Percentiles rank a stretch among this genome's conserved stretches.
Evolutionary conservation across 192 early-diverging fungal genomes (phyloP).

Genomic region (Backusella parvicylindrica): DNA sequence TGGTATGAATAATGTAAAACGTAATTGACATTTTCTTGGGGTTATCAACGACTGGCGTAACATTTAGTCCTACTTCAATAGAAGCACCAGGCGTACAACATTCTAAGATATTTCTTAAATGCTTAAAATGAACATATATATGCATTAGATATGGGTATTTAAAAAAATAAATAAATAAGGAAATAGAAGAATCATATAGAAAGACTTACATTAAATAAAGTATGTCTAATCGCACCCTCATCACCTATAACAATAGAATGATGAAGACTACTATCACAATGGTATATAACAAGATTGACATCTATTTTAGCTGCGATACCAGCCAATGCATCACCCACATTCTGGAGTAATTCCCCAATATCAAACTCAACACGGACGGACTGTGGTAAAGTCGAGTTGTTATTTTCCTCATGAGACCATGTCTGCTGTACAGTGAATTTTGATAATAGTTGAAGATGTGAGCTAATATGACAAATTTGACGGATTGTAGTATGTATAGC

Average conservation of each 20-base stretch:
- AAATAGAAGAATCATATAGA: neutral
- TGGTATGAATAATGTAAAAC: constrained; percentile 19
- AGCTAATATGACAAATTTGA: constrained; percentile 49
- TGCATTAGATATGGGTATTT: neutral
- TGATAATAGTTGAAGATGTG: constrained; percentile 39
- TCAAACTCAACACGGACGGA: constrained; percentile 39
- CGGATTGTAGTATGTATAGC: constrained; percentile 52
- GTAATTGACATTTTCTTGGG: constrained; percentile 4
- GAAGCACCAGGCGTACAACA: constrained; percentile 44
- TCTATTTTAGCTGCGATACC: constrained; percentile 48
- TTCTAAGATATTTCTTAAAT: constrained; percentile 48
- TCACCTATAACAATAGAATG: constrained; percentile 51
- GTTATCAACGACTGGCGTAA: neutral
- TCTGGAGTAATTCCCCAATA: constrained; percentile 54
- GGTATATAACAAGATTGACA: constrained; percentile 55
- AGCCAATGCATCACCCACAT: constrained; percentile 54
- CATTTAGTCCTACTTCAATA: constrained; percentile 49
- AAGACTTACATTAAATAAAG: constrained; percentile 47
- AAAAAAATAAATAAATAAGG: neutral
- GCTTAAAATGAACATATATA: constrained; percentile 24
- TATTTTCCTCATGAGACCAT: constrained; percentile 7
- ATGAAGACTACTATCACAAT: constrained; percentile 47
- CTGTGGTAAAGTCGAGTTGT: constrained; percentile 17
- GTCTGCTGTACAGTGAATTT: constrained; percentile 27
- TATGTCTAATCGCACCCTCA: constrained; percentile 49